These are phyloP conservation scores for Perkinsus chesapeaki DNA, from an alignment of 169 alveolate genomes.

Conservation along the genomic window DNA sequence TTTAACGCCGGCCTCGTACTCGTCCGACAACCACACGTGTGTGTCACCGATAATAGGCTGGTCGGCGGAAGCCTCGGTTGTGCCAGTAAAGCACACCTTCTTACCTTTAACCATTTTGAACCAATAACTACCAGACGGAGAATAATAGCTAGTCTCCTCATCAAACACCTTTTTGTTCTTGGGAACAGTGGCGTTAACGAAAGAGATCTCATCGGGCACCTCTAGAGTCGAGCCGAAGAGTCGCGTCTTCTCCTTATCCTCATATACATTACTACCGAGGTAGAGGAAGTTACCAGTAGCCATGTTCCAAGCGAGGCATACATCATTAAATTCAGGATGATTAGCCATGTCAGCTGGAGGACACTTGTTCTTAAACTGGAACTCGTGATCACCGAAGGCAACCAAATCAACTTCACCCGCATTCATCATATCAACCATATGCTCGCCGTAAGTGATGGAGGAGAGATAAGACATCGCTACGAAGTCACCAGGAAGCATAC, in stretches of 20 bases:
- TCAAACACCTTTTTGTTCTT: background rate
- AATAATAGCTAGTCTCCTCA: background rate
- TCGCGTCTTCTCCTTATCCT: background rate
- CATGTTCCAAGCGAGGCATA: background rate
- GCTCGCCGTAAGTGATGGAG: background rate
- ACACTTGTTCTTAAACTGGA: background rate
- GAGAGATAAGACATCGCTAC: background rate
- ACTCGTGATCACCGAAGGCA: background rate
- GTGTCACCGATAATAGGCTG: background rate
- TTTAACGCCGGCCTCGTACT: background rate
- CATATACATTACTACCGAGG: background rate
- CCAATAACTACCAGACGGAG: background rate
- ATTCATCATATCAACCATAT: background rate
- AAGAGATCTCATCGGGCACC: background rate
- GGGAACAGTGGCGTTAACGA: background rate
- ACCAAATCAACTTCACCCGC: background rate
- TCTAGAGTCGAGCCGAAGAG: background rate
- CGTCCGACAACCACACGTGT: background rate
- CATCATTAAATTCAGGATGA: background rate
- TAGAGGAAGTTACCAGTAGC: background rate
- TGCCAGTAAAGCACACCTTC: background rate
- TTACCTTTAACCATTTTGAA: background rate
- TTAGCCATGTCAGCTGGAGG: background rate
- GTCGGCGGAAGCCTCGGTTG: background rate
- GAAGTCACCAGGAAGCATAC: background rate